Evolutionary conservation across 139 green algal genomes (phyloP).

Genomic region (Mesotaenium endlicherianum): DNA sequence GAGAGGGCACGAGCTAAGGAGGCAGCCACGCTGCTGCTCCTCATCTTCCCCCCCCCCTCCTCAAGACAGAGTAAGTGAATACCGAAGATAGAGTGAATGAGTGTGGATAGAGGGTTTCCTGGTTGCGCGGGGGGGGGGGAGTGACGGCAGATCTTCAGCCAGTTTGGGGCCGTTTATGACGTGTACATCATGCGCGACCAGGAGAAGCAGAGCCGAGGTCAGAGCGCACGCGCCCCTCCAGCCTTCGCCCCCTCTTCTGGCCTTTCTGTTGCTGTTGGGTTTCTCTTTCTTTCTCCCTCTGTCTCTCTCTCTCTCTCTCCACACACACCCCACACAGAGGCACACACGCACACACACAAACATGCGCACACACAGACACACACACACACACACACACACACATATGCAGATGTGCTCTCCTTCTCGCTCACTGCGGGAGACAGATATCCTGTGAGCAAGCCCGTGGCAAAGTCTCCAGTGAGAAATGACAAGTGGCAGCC

Average conservation of each 20-base stretch:
- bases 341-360: too few species aligned
- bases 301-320: not conserved
- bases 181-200: conserved; percentile 53
- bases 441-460: too few species aligned
- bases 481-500: too few species aligned
- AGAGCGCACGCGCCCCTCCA: not conserved
- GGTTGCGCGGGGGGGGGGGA: too few species aligned
- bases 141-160: conserved; percentile 37
- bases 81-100: too few species aligned
- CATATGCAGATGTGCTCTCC: not conserved
- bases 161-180: conserved; percentile 43
- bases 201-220: conserved; percentile 47
- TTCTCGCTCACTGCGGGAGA: too few species aligned
- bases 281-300: not conserved
- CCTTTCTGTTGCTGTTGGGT: not conserved
- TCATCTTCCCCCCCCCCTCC: too few species aligned
- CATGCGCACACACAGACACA: not conserved
- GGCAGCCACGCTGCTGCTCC: too few species aligned
- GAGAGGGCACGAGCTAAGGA: too few species aligned
- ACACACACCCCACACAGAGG: not conserved
- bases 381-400: not conserved
- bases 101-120: too few species aligned
- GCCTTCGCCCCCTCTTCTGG: not conserved
- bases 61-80: too few species aligned
- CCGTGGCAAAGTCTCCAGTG: too few species aligned